These are phyloP conservation scores for Aphanoascus verrucosus DNA, from an alignment of 2,329 filamentous ascomycete species.

Conservation along the genomic window DNA sequence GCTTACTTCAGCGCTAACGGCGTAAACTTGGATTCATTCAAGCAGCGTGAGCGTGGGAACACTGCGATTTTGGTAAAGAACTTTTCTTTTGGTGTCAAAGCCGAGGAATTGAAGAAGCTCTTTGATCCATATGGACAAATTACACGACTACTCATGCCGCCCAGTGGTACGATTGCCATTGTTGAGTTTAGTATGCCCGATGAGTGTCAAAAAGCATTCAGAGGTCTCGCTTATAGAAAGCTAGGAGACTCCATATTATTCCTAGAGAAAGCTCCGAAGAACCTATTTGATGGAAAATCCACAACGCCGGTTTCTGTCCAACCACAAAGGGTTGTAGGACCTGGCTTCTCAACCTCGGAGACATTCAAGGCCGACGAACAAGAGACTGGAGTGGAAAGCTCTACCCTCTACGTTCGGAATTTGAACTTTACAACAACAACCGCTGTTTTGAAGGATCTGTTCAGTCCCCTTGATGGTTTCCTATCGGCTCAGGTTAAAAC, in stretches of 20 bases:
- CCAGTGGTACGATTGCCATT: conserved; percentile 85
- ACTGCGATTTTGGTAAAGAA: conserved; percentile 88
- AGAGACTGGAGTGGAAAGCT: conserved; percentile 45
- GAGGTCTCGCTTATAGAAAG: conserved; percentile 74
- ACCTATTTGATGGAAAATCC: conserved; percentile 51
- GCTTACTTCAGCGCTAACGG: conserved; percentile 79
- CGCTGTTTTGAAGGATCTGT: conserved; percentile 62
- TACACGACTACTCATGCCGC: conserved; percentile 76
- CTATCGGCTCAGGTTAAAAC: conserved; percentile 84
- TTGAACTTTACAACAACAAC: conserved; percentile 84
- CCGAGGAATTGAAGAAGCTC: conserved; percentile 65
- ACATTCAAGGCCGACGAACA: conserved; percentile 31
- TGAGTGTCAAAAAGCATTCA: conserved; percentile 74
- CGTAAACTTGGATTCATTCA: conserved; percentile 86
- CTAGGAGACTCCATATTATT: conserved; percentile 86
- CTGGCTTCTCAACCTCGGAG: conserved; percentile 34
- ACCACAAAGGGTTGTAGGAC: conserved; percentile 27
- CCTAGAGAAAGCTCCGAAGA: conserved; percentile 82
- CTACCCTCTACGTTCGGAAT: conserved; percentile 88
- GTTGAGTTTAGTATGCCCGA: conserved; percentile 72
- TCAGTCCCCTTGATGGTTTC: conserved; percentile 76
- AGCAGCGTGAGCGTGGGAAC: conserved; percentile 71
- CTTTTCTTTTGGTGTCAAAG: conserved; percentile 71
- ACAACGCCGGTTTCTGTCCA: conserved; percentile 24
- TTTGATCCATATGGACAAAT: conserved; percentile 82